Conservation (phyloP, 768 basidiomycete species). For the Xerocomellus amylosporus region DNA sequence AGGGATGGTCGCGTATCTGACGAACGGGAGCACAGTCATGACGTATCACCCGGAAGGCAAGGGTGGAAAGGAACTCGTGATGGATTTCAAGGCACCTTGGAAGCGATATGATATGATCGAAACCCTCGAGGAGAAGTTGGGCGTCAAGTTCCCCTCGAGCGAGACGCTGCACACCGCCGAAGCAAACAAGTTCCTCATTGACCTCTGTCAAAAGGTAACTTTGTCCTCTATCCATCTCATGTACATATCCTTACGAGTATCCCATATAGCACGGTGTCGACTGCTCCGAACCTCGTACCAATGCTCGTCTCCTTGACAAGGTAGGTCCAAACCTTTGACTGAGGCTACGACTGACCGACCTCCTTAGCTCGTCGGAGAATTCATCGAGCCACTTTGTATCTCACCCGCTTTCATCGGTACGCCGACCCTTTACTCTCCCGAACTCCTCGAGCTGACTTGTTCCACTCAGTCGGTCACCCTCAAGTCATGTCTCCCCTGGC, state of each 20-base stretch:
- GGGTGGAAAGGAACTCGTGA: conserved; percentile 67
- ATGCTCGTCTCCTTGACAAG: conserved; percentile 93
- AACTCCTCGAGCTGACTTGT: neutral
- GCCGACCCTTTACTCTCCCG: conserved; percentile 5
- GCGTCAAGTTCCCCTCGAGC: conserved; percentile 89
- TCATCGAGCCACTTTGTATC: conserved; percentile 94
- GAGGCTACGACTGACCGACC: neutral
- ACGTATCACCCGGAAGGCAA: conserved; percentile 93
- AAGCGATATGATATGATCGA: conserved; percentile 98
- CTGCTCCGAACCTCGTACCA: conserved; percentile 94
- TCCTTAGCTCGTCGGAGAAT: conserved; percentile 89
- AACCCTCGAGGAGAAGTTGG: conserved; percentile 92
- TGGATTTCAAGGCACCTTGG: conserved; percentile 94
- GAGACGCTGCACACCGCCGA: conserved; percentile 84
- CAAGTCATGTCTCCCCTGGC: conserved; percentile 99
- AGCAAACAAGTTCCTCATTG: conserved; percentile 85
- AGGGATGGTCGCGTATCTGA: conserved; percentile 86
- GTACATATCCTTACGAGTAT: neutral
- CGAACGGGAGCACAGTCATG: conserved; percentile 74
- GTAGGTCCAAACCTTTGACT: conserved; percentile 32
- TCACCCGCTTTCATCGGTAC: conserved; percentile 93
- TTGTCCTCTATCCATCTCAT: neutral
- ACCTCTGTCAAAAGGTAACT: conserved; percentile 76
- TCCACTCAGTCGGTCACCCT: conserved; percentile 80
- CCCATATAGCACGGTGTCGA: conserved; percentile 82